phyloP scores from a whole-genome alignment of 2,329 filamentous ascomycete genomes.

The Eutypa lata region DNA sequence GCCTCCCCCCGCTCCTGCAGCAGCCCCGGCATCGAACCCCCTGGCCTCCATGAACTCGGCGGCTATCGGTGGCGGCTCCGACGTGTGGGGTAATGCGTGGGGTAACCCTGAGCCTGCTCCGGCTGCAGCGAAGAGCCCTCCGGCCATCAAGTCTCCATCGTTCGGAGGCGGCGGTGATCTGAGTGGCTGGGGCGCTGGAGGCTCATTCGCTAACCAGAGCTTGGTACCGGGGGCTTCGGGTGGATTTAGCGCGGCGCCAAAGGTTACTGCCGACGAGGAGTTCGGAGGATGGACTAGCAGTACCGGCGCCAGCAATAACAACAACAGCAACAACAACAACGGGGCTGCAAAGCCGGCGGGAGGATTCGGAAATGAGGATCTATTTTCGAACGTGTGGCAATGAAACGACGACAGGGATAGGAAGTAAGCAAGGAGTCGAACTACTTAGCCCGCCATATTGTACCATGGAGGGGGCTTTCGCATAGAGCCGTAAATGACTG shows the following conservation, averaged over 20 bases:
- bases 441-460: background rate
- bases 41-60: conserved; percentile 36
- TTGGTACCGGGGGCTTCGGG: conserved; percentile 62
- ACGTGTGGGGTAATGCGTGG: conserved; percentile 94
- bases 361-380: conserved; percentile 71
- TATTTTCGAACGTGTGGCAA: conserved; percentile 96
- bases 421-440: conserved; percentile 1
- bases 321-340: conserved; percentile 36
- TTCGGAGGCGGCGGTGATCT: conserved; percentile 60
- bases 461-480: no score
- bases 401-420: conserved; percentile 40
- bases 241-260: conserved; percentile 62
- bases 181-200: conserved; percentile 50
- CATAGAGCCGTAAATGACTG: no score
- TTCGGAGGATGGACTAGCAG: conserved; percentile 93
- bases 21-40: conserved; percentile 34
- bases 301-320: conserved; percentile 41
- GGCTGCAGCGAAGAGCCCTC: conserved; percentile 60
- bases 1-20: conserved; percentile 37
- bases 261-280: conserved; percentile 85
- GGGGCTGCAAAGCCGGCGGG: conserved; percentile 52
- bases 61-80: conserved; percentile 49
- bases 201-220: conserved; percentile 54
- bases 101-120: conserved; percentile 56
- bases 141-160: conserved; percentile 32